Evolutionary conservation across 2,329 filamentous ascomycete species (phyloP).

Genomic region (Ceratocystiopsis sp.): DNA sequence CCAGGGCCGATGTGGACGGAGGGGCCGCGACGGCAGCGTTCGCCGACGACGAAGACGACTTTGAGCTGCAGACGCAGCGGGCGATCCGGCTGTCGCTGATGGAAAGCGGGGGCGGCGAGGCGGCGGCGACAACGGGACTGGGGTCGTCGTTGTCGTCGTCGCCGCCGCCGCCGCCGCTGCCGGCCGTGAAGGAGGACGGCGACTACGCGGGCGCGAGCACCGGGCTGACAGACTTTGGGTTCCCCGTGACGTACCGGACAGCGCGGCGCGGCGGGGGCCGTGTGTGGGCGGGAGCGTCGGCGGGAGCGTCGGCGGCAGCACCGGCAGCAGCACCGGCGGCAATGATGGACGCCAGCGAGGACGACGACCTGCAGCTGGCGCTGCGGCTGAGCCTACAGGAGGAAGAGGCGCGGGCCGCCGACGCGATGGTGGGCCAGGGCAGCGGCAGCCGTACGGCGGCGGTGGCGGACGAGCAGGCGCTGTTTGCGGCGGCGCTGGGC

Average conservation of each 20-base stretch:
- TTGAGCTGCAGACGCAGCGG: conserved; percentile 44
- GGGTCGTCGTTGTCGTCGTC: too few species aligned
- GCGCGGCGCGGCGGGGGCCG: too few species aligned
- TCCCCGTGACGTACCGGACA: too few species aligned
- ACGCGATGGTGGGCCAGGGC: too few species aligned
- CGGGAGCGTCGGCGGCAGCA: not conserved
- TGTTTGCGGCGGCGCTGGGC: not conserved
- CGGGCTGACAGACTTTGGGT: too few species aligned
- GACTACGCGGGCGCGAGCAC: conserved; percentile 30
- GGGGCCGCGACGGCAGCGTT: conserved; percentile 3
- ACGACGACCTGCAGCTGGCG: conserved; percentile 44
- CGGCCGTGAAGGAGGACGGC: conserved; percentile 8
- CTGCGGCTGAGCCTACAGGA: conserved; percentile 43
- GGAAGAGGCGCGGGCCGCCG: conserved; percentile 23
- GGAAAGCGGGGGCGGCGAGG: conserved; percentile 31
- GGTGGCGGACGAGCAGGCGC: not conserved
- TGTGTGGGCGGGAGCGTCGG: too few species aligned
- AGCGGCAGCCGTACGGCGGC: too few species aligned
- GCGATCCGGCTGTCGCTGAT: conserved; percentile 45
- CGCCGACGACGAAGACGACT: conserved; percentile 29
- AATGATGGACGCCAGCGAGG: conserved; percentile 15
- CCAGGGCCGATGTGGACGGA: too few species aligned
- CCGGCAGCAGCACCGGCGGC: conserved; percentile 3
- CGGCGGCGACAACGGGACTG: too few species aligned
- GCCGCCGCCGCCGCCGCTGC: too few species aligned